A percentile compares a stretch with the other conserved stretches of the same genome.
These are phyloP conservation scores for Harringtonia lauricola DNA, from an alignment of 2,329 filamentous ascomycete genomes.

Conservation along the genomic window DNA sequence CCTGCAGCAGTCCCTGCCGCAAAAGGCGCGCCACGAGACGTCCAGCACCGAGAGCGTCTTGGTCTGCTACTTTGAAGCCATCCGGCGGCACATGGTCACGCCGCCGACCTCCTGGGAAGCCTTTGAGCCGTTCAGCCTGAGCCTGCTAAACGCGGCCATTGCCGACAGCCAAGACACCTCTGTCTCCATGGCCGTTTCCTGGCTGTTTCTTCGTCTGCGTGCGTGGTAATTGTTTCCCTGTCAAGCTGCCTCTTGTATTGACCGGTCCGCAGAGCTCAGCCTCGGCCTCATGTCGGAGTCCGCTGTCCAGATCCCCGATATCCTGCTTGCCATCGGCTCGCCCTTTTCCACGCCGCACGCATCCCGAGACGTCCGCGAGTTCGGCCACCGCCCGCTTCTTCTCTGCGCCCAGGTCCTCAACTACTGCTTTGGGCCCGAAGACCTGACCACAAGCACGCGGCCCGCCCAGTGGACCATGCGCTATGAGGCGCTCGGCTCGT, in stretches of 20 bases:
- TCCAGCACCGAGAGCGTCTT: too few relatives aligned
- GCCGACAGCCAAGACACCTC: background rate
- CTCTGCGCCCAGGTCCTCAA: background rate
- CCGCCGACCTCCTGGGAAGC: background rate
- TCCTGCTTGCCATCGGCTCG: background rate
- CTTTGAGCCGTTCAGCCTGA: background rate
- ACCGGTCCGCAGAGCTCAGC: background rate
- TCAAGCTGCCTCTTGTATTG: too few relatives aligned
- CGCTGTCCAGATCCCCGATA: background rate
- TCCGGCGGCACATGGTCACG: background rate
- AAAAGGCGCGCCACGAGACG: too few relatives aligned
- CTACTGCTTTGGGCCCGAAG: background rate
- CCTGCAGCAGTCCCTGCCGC: too few relatives aligned
- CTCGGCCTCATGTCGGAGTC: background rate
- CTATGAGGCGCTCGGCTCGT: slow-evolving; percentile 19
- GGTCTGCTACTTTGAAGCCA: background rate
- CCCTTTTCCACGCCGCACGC: background rate
- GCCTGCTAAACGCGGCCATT: background rate
- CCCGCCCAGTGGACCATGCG: slow-evolving; percentile 17
- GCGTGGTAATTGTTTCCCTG: background rate
- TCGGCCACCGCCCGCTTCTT: background rate
- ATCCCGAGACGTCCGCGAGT: background rate
- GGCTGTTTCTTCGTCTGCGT: background rate
- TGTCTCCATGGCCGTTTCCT: background rate
- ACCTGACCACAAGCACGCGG: background rate